Base-by-base conservation (phyloP, 352 stramenopile species). In the Globisporangium alternatum region DNA sequence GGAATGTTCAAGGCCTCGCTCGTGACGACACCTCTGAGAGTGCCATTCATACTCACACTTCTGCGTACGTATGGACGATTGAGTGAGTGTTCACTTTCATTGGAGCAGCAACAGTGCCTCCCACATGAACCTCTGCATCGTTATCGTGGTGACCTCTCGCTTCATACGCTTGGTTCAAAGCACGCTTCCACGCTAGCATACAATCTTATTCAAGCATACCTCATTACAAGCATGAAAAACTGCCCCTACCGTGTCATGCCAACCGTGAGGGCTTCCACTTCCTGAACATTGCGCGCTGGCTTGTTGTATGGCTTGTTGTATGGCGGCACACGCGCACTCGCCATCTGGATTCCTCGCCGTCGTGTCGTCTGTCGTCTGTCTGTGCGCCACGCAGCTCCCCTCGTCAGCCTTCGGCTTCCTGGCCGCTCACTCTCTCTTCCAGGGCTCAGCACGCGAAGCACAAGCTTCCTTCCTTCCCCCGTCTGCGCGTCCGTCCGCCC, bases 381-480 rank as follows among this genome's bases (percentile, higher is more conserved):
- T 43, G 51, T 25, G 48, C 19, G 3, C 28, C 17, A 1, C 49
- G 17, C 9, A 41, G 10, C 51, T 56, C 51, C 49, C 12, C 25
- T 28, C 25, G 25, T 28, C 25, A 28, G 25, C 25, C 25, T 2
- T 28, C 13, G 7, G 15, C 28, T 37, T 35, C 15, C 30, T 56
- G 25, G 33, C 15, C 54, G 35, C 54, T 67, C 62, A 67, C 62
- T 67, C 62, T 67, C 62, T 62, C 62, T 67, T 67, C 62, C 55
- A 67, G 62, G 31, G 62, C 60, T 52, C 62, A 67, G 62, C 54
- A 52, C 62, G 30, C 62, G 54, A 52, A 66, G 61, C 59, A 51
- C 48, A 41, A 28, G 30, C 49, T 41, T 33, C 51, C 35, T 17
- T 31, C 52, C 19, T 19, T 57, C 52, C 21, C 52, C 37, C 51